Evolutionary conservation across 345 rosid species (phyloP).

Genomic region (Eucalyptus sideroxylon): DNA sequence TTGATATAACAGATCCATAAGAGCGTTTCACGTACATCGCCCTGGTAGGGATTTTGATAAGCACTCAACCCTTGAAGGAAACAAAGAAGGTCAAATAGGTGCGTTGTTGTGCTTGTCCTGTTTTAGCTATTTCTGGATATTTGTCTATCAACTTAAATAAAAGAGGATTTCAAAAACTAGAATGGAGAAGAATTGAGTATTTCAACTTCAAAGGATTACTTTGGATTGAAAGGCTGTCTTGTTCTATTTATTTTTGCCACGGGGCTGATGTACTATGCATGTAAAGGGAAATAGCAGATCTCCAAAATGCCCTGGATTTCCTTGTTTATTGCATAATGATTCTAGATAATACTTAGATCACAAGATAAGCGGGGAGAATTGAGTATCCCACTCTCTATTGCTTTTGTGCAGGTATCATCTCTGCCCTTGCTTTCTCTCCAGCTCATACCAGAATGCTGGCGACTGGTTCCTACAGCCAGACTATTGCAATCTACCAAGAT

Average conservation of each 20-base stretch:
- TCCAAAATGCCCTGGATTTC: neutral
- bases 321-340: too few species aligned
- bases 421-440: too few species aligned
- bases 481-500: constrained; percentile 76
- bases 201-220: too few species aligned
- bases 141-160: too few species aligned
- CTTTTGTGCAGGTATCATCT: too few species aligned
- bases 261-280: neutral
- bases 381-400: neutral
- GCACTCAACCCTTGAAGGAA: constrained; percentile 62
- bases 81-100: constrained; percentile 88
- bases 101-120: neutral
- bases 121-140: neutral
- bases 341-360: too few species aligned
- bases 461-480: constrained; percentile 49
- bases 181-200: neutral
- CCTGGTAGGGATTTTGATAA: constrained; percentile 85
- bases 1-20: constrained; percentile 67
- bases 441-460: too few species aligned
- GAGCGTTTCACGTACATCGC: constrained; percentile 82
- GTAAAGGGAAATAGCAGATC: neutral
- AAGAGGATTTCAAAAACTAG: neutral
- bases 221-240: too few species aligned
- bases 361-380: too few species aligned
- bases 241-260: neutral